These are phyloP conservation scores for Dactylorhiza incarnata DNA, from an alignment of 106 monocot species.

Conservation along the genomic window DNA sequence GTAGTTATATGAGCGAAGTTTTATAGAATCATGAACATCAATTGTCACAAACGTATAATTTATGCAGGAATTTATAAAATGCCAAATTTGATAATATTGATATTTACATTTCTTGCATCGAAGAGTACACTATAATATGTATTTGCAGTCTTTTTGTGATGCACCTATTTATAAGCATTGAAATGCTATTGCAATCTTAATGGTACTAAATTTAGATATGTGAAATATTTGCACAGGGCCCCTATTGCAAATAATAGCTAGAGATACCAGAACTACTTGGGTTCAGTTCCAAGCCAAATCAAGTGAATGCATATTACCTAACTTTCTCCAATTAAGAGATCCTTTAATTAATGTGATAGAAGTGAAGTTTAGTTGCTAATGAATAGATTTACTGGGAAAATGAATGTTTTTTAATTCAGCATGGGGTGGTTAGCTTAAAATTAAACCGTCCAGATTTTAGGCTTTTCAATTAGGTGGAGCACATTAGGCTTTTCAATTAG, in stretches of 20 bases:
- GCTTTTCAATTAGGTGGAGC: too few relatives aligned
- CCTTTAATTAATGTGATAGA: too few relatives aligned
- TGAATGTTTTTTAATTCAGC: too few relatives aligned
- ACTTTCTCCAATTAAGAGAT: too few relatives aligned
- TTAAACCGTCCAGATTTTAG: too few relatives aligned
- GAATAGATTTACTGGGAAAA: too few relatives aligned
- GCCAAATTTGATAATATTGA: neutral
- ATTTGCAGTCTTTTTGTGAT: neutral
- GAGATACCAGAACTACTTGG: too few relatives aligned
- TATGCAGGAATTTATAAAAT: neutral
- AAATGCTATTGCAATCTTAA: neutral
- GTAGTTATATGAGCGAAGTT: neutral
- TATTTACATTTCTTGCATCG: neutral
- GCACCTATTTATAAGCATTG: neutral
- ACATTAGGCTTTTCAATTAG: too few relatives aligned
- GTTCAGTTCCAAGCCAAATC: too few relatives aligned
- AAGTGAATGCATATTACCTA: too few relatives aligned
- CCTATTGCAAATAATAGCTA: neutral
- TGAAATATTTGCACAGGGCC: neutral
- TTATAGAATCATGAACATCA: neutral
- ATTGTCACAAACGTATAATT: neutral
- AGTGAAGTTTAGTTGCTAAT: too few relatives aligned
- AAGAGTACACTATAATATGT: neutral
- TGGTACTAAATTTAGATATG: neutral
- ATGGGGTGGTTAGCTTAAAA: too few relatives aligned